These are phyloP conservation scores for Bonia amplexicaulis DNA, from an alignment of 176 grass and related monocot species.

Conservation along the genomic window DNA sequence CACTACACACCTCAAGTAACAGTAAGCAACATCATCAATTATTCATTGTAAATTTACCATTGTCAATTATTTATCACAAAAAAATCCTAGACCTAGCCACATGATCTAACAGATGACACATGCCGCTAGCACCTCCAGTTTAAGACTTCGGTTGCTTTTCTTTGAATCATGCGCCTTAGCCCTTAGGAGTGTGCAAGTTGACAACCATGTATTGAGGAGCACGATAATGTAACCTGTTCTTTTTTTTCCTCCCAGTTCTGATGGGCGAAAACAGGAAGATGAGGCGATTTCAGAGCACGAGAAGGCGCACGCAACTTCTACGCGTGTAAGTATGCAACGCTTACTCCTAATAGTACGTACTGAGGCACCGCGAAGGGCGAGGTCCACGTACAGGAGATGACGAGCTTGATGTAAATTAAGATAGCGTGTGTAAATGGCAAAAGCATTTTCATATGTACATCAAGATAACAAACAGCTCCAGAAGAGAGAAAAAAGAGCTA, in stretches of 20 bases:
- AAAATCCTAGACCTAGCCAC: too few species aligned
- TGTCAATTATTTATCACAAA: too few species aligned
- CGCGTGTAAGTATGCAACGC: constrained; percentile 21
- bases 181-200: background rate
- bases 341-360: background rate
- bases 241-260: constrained; percentile 33
- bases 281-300: constrained; percentile 59
- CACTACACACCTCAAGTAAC: too few species aligned
- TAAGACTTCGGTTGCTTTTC: background rate
- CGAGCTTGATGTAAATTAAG: constrained; percentile 16
- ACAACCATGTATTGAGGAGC: background rate
- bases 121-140: background rate
- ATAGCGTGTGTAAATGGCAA: constrained; percentile 25
- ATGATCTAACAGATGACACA: too few species aligned
- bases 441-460: constrained; percentile 22
- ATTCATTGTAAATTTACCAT: too few species aligned
- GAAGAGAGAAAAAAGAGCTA: background rate
- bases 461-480: constrained; percentile 6
- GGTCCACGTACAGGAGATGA: constrained; percentile 3
- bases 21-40: too few species aligned
- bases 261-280: constrained; percentile 84
- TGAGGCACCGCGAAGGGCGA: background rate
- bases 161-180: background rate
- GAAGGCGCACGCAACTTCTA: background rate
- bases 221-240: background rate